Base-by-base conservation (phyloP, 2,329 filamentous ascomycete species). In the Diplodia mutila region DNA sequence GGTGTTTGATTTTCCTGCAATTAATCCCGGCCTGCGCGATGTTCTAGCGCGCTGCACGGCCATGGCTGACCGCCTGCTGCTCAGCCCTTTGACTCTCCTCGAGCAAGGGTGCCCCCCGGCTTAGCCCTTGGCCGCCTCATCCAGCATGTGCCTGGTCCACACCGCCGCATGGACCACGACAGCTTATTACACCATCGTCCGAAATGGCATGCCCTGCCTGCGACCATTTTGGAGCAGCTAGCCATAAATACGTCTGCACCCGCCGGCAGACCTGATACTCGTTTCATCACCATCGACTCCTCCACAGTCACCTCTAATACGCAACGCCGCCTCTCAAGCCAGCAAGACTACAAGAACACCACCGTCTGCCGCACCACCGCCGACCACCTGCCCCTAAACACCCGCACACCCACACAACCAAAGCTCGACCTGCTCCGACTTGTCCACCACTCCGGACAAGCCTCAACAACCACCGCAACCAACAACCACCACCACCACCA, bases 231-330 rank as follows among this genome's bases (percentile, higher is more conserved):
- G 42, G 72, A 71, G 75, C 77, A 76, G 73, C 42, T 55, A 49
- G 76, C 72, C 77, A 79, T 79, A 79, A 79, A 78, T 78, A 78
- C 75, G 73, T 72, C 69, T 66, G 66, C 72, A 74, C 76, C 75
- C 75, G 71, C 73, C 68, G 67, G 69, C 69, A 67, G 66, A 61
- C 42, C 68, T 69, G 67, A 65, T 61, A 69, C 73, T 74, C 68
- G 75, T 77, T 78, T 76, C 76, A 79, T 75, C 74, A 74, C 57
- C 69, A 65, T 67, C 66, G 34, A 53, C 32, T 61, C 65, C 53
- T 67, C 65, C 23, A 42, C 21, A 65, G 61, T 75, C 70, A 71
- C 53, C 61, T 67, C 21, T 65, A 65, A 65, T 54, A 46, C 61
- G 21, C 61, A 27, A 23, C 29, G 8, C 48, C 39, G 21, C 61